Evolutionary conservation across 2,329 filamentous ascomycete genomes (phyloP).

Genomic region (Diaporthe citrichinensis): DNA sequence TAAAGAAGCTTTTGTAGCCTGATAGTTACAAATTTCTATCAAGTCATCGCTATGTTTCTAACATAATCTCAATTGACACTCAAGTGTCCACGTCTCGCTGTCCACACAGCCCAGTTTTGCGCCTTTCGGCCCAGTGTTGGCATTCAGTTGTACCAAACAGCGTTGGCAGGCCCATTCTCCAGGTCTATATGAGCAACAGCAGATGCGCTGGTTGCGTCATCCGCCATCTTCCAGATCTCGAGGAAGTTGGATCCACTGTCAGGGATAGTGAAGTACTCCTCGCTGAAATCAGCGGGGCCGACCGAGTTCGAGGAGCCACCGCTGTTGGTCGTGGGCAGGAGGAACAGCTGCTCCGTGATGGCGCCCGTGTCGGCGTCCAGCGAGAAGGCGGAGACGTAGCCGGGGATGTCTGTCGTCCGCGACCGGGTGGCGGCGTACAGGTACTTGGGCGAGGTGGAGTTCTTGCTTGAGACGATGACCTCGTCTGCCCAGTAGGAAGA

Average conservation of each 20-base stretch:
- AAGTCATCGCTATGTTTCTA: too few species aligned
- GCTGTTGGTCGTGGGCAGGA: slow-evolving; percentile 50
- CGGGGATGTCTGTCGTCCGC: slow-evolving; percentile 44
- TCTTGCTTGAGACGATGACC: slow-evolving; percentile 27
- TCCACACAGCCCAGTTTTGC: too few species aligned
- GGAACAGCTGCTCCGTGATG: slow-evolving; percentile 50
- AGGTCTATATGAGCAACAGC: slow-evolving; percentile 26
- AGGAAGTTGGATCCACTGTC: slow-evolving; percentile 53
- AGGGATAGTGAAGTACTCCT: slow-evolving; percentile 51
- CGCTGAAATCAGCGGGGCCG: slow-evolving; percentile 50
- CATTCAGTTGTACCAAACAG: slow-evolving; percentile 13
- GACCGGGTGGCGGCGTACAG: slow-evolving; percentile 45
- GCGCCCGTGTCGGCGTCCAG: slow-evolving; percentile 46
- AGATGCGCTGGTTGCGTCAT: slow-evolving; percentile 35
- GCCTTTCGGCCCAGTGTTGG: too few species aligned
- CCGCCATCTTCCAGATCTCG: slow-evolving; percentile 52
- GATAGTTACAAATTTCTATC: too few species aligned
- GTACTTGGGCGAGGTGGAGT: slow-evolving; percentile 41
- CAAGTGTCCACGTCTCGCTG: too few species aligned
- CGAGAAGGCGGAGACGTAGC: slow-evolving; percentile 53
- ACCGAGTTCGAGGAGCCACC: slow-evolving; percentile 54
- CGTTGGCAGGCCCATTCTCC: slow-evolving; percentile 24
- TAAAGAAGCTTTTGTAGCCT: too few species aligned
- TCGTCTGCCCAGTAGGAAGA: slow-evolving; percentile 46
- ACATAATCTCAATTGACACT: too few species aligned